Conservation (phyloP, 208 protist species). For the Lotmaria passim region DNA sequence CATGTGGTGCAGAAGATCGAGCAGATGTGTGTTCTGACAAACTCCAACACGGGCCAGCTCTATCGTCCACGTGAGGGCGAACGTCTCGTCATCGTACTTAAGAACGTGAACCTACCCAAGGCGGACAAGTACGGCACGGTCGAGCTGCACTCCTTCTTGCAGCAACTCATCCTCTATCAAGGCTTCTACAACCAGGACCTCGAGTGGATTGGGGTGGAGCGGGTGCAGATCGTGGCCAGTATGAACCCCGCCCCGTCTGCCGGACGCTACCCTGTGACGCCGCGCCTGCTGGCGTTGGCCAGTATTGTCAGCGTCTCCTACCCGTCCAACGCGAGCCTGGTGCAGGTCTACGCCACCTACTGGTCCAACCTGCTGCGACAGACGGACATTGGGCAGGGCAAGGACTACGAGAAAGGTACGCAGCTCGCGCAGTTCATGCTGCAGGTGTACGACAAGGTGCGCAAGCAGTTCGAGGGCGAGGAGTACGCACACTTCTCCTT, state of each 20-base stretch:
- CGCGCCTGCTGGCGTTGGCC: conserved; percentile 95
- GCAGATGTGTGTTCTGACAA: conserved; percentile 90
- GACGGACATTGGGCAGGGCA: conserved; percentile 62
- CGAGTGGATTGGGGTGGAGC: conserved; percentile 96
- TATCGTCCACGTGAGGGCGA: conserved; percentile 95
- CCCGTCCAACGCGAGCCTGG: conserved; percentile 85
- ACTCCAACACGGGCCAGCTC: conserved; percentile 88
- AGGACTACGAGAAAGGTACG: conserved; percentile 67
- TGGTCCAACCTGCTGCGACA: conserved; percentile 77
- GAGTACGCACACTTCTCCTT: conserved; percentile 96
- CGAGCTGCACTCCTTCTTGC: conserved; percentile 96
- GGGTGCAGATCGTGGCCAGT: conserved; percentile 94
- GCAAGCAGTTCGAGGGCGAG: conserved; percentile 91
- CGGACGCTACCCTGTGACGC: conserved; percentile 91
- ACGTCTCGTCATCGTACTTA: conserved; percentile 94
- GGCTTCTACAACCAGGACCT: conserved; percentile 97
- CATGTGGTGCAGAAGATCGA: conserved; percentile 96
- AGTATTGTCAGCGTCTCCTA: conserved; percentile 93
- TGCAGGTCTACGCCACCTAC: conserved; percentile 93
- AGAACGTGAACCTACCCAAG: conserved; percentile 97
- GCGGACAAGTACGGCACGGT: conserved; percentile 98
- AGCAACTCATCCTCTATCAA: conserved; percentile 96
- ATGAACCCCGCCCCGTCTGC: conserved; percentile 94
- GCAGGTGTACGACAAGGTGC: conserved; percentile 93
- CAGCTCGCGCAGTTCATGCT: conserved; percentile 94